Conservation (phyloP, 2,329 filamentous ascomycete species). For the Colletotrichum liriopes region DNA sequence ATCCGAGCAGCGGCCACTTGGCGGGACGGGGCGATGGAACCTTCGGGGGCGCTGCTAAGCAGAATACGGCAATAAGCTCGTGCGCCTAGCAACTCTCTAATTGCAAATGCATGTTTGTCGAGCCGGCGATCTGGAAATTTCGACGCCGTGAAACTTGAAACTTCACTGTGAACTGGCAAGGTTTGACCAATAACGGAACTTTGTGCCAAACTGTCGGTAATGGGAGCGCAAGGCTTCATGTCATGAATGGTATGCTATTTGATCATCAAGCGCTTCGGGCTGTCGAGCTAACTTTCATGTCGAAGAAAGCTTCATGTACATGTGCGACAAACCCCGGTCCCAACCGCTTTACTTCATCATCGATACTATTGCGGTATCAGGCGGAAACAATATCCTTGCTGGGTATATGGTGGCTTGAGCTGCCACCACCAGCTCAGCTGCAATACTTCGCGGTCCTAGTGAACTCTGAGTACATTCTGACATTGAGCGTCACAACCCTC, state of each 20-base stretch:
- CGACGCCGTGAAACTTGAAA: constrained; percentile 2
- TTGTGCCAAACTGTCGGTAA: not conserved
- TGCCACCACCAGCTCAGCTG: no score
- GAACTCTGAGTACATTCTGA: no score
- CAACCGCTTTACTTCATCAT: not conserved
- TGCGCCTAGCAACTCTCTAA: constrained; percentile 9
- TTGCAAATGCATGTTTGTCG: not conserved
- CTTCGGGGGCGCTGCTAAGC: not conserved
- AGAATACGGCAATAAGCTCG: not conserved
- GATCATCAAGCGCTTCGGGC: not conserved
- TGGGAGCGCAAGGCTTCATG: not conserved
- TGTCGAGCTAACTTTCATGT: not conserved
- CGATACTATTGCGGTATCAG: not conserved
- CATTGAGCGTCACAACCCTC: no score
- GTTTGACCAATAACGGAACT: not conserved
- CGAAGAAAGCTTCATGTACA: not conserved
- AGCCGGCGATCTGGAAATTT: constrained; percentile 9
- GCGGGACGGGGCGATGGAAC: constrained; percentile 24
- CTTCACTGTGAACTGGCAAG: not conserved
- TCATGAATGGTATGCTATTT: not conserved
- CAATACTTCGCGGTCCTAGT: no score
- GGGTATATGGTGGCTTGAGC: no score
- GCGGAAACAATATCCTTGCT: no score
- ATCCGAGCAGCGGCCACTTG: constrained; percentile 23
- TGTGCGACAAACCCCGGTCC: not conserved